Conservation (phyloP, 2,329 filamentous ascomycete genomes). For the Dryadomyces quercivorus region DNA sequence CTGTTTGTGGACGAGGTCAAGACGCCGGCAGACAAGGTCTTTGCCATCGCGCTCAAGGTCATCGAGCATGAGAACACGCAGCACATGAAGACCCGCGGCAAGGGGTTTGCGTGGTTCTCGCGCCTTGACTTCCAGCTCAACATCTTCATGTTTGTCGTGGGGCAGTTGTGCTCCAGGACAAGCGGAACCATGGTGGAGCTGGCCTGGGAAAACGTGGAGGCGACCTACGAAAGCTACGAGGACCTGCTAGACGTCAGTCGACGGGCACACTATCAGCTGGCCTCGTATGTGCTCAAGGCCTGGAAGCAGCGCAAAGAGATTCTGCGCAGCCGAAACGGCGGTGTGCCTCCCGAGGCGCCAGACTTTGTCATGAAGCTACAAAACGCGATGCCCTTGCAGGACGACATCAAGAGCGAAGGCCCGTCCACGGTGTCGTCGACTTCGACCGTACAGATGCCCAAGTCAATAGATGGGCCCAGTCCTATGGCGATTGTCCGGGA, state of each 20-base stretch:
- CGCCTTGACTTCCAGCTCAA: conserved; percentile 43
- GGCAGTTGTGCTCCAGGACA: conserved; percentile 37
- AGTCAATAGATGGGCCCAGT: not conserved
- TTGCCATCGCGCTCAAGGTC: conserved; percentile 38
- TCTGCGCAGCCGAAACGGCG: conserved; percentile 20
- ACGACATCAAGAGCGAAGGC: conserved; percentile 15
- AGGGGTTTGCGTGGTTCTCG: conserved; percentile 43
- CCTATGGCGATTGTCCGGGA: not conserved
- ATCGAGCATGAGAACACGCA: conserved; percentile 34
- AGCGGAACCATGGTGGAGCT: conserved; percentile 38
- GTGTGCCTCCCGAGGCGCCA: conserved; percentile 28
- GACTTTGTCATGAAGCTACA: conserved; percentile 33
- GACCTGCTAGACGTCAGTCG: conserved; percentile 37
- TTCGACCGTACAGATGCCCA: not conserved
- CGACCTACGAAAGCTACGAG: conserved; percentile 33
- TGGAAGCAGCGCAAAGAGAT: conserved; percentile 38
- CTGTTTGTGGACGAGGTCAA: conserved; percentile 37
- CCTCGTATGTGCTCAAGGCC: conserved; percentile 35
- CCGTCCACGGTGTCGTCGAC: not conserved
- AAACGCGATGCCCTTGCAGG: conserved; percentile 24
- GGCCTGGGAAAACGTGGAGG: conserved; percentile 36
- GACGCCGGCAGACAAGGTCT: conserved; percentile 38
- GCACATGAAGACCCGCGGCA: conserved; percentile 28
- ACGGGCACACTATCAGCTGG: conserved; percentile 31
- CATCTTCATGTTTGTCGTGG: conserved; percentile 41